Evolutionary conservation across 495 filamentous ascomycete species (phyloP).

Genomic region (Trichocladium antarcticum): DNA sequence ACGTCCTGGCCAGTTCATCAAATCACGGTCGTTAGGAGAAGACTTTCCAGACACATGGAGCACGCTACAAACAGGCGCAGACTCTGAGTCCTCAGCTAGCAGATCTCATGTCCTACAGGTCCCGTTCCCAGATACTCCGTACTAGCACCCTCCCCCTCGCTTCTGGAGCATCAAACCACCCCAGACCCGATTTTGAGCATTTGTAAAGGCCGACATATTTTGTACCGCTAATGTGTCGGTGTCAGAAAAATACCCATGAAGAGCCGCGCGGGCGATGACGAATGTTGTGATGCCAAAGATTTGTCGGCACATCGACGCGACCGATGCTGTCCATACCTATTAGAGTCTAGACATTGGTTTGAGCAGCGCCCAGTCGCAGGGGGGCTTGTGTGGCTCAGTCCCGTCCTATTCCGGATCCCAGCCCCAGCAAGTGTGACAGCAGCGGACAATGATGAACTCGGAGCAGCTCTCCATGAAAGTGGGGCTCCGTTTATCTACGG

Average conservation of each 20-base stretch:
- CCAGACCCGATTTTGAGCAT: neutral
- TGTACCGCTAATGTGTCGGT: neutral
- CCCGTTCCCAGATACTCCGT: neutral
- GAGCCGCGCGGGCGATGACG: constrained; percentile 5
- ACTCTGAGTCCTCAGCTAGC: neutral
- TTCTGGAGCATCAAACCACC: neutral
- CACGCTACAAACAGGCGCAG: neutral
- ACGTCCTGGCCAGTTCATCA: neutral
- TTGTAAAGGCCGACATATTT: constrained; percentile 5
- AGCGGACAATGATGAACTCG: no score
- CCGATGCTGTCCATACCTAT: no score
- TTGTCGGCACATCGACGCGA: no score
- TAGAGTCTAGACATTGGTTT: no score
- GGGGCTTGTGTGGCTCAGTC: no score
- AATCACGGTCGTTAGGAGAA: constrained; percentile 9
- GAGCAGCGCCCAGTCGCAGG: no score
- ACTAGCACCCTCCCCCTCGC: neutral
- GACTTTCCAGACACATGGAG: neutral
- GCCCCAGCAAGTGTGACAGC: no score
- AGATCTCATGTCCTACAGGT: neutral
- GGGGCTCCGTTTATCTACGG: no score
- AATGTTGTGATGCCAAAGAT: neutral
- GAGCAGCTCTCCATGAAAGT: no score
- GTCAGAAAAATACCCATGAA: neutral
- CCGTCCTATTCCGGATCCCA: no score